Base-by-base conservation (phyloP, 805 yeast genomes). In the Pichia deserticola region DNA sequence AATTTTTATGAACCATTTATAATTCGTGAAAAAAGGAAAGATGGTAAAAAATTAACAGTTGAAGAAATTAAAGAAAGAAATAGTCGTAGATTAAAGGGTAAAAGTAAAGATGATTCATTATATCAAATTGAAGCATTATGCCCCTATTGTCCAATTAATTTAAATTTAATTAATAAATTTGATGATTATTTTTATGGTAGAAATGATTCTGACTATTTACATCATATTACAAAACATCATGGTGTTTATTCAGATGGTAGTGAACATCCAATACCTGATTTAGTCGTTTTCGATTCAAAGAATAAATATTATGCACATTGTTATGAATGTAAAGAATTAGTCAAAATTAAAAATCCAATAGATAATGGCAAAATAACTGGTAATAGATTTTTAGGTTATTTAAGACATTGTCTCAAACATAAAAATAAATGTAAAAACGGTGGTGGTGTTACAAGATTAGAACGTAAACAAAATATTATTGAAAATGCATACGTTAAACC, bases 211-310 rank as follows among this genome's bases (percentile, higher is more conserved):
- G 58, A 57, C 38, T 65, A 65, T 46, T 52, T 65, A 25, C 69
- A 65, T 36, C 69, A 65, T 50, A 60, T 65, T 29, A 63, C 67
- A 5, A 65, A 64, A 44, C 61, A 61, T 28, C 69, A 65, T 45
- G 67, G 67, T 7, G 60, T 64, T 15, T 61, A 57, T 48, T 60
- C 67, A 3, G 60, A 59, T 37, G 68, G 68, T 10, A 49, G 51
- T 43, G 58, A 54, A 37, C 57, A 62, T 52, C 60, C 61, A 4
- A 47, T 52, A 12, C 68, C 69, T 5, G 27, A 32, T 7, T 44
- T 48, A 5, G 51, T 59, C 20, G 62, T 63, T 13, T 45, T 44
- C 4, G 57, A 54, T 28, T 48, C 53, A 29, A 49, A 46, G 27
- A 10, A 9, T 2, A 53, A 56, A 35, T 56, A 59, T 45, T 54